Evolutionary conservation across 1,284 basidiomycete genomes (phyloP), one percentile per base, ranked within the genome.

Genomic region (Ustilago xerochloae): DNA sequence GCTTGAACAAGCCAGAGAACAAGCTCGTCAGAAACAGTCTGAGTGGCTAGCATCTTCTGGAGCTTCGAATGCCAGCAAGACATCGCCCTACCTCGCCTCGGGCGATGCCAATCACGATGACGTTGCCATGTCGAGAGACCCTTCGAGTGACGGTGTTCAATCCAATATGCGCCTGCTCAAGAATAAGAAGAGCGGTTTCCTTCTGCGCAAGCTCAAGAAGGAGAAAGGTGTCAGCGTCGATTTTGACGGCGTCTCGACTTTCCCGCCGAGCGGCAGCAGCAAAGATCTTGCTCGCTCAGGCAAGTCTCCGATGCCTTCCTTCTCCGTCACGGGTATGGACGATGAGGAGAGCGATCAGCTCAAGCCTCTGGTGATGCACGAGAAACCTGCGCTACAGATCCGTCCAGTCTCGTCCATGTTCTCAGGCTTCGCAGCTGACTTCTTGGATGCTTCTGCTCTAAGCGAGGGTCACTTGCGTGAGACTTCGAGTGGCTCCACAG

Each of bases 141-240:
- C 47, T 24, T 63, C 55, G 22, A 58, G 47, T 43, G 64, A 63
- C n/a, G 38, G 38, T 18, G 63, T 55, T 3, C 49, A 65, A 45
- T 60, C 58, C 12, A 63, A 41, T 52, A 32, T 51, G 60, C 66
- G 66, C 6, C 32, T 63, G 55, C 56, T 81, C 50, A 78, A 75
- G 66, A 78, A 73, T 62, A 80, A 80, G 60, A 81, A 80, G 62
- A 78, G 76, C 50, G 74, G 77, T 24, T 78, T 79, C 61, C 52
- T 81, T 16, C 22, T 69, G 43, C 66, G 75, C 32, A 79, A 73
- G 56, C 65, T 78, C 58, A 78, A 78, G 33, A 81, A 80, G 63
- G 78, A 79, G 16, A 74, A 66, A 54, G 63, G 64, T n/a, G 20
- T 62, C 38, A 66, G 63, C 45, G 39, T 66, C 35, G 70, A 73